phyloP scores from a whole-genome alignment of 169 alveolate species.

The Plasmodium chabaudi region DNA sequence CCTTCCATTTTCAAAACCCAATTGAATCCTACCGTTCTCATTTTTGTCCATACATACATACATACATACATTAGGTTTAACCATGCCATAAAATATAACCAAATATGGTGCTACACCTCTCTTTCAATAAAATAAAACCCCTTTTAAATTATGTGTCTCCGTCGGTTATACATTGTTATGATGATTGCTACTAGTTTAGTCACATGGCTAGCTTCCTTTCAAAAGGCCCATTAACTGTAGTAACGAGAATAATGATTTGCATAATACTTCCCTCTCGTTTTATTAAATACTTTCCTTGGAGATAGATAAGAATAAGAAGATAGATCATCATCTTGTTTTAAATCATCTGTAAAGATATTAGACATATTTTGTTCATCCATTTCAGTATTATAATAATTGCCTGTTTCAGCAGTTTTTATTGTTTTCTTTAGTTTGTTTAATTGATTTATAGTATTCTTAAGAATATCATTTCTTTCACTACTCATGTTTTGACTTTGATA shows the following conservation, averaged over 20 bases:
- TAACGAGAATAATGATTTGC: constrained; percentile 17
- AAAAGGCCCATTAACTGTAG: neutral
- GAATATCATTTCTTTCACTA: neutral
- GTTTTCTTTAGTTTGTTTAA: constrained; percentile 41
- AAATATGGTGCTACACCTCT: too few relatives aligned
- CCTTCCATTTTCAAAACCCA: too few relatives aligned
- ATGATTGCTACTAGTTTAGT: too few relatives aligned
- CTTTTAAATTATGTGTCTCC: too few relatives aligned
- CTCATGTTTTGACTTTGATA: neutral
- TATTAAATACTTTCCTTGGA: neutral
- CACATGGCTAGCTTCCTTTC: too few relatives aligned
- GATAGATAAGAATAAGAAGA: constrained; percentile 27
- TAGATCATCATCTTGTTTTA: neutral
- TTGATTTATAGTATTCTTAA: constrained; percentile 25
- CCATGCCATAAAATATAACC: too few relatives aligned
- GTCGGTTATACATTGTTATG: too few relatives aligned
- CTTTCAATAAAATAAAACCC: too few relatives aligned
- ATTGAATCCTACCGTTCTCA: too few relatives aligned
- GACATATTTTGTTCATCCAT: constrained; percentile 10
- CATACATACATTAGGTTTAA: too few relatives aligned
- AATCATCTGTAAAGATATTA: neutral
- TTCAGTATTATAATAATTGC: constrained; percentile 9
- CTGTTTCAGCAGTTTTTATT: constrained; percentile 37
- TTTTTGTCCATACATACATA: too few relatives aligned
- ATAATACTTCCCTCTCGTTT: constrained; percentile 2